phyloP scores from a whole-genome alignment of 352 stramenopile species.

The Phytophthora cactorum region DNA sequence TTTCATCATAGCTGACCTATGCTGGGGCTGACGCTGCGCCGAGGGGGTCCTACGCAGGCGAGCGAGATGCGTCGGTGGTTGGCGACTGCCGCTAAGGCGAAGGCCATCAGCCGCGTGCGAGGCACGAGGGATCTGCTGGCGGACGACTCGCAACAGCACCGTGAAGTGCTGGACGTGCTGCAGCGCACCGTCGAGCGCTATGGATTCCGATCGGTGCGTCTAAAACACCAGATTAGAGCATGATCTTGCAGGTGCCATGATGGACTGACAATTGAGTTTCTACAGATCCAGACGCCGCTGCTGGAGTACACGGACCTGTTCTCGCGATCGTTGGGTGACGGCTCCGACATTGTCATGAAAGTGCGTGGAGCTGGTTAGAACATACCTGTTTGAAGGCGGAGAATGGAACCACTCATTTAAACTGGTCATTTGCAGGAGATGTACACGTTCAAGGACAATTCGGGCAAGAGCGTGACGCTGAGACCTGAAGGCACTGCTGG shows the following conservation, averaged over 20 bases:
- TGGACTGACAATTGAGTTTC: not conserved
- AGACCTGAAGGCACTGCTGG: conserved; percentile 86
- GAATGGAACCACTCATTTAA: not conserved
- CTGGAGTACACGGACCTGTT: conserved; percentile 91
- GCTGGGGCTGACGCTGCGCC: conserved; percentile 13
- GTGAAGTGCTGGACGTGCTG: conserved; percentile 62
- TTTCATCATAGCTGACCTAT: conserved; percentile 8
- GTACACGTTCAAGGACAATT: conserved; percentile 91
- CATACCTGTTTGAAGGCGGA: not conserved
- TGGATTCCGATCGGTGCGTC: conserved; percentile 72
- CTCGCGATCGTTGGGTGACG: conserved; percentile 77
- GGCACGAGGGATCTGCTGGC: conserved; percentile 78
- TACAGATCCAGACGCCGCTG: conserved; percentile 81
- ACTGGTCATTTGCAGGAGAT: conserved; percentile 65
- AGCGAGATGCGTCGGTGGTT: conserved; percentile 32
- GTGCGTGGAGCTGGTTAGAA: conserved; percentile 26
- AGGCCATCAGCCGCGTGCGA: conserved; percentile 61
- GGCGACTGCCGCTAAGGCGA: conserved; percentile 30
- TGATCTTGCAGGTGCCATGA: not conserved
- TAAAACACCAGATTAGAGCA: not conserved
- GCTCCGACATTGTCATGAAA: conserved; percentile 91
- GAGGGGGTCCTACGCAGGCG: not conserved
- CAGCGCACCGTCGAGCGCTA: conserved; percentile 69
- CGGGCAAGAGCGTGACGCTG: conserved; percentile 85
- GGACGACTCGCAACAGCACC: conserved; percentile 68